Evolutionary conservation across 345 rosid species (phyloP).

Genomic region (Mercurialis annua): DNA sequence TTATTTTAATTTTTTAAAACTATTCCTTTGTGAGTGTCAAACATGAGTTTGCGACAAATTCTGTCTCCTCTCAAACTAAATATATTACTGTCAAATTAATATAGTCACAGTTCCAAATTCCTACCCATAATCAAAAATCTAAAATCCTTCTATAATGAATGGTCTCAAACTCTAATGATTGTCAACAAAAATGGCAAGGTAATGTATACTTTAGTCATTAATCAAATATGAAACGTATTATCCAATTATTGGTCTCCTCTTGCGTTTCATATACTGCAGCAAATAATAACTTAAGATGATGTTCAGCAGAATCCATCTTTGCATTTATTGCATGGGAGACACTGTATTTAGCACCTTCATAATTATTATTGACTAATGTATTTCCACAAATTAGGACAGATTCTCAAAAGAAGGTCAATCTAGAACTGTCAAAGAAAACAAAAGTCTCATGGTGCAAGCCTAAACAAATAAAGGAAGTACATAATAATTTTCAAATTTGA

Average conservation of each 20-base stretch:
- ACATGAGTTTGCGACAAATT: background rate
- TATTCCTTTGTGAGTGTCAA: conserved; percentile 1
- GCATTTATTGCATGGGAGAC: background rate
- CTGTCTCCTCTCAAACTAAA: background rate
- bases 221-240: background rate
- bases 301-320: background rate
- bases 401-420: background rate
- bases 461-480: background rate
- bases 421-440: background rate
- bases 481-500: too few species aligned
- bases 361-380: background rate
- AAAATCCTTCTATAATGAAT: background rate
- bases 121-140: background rate
- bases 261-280: background rate
- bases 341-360: background rate
- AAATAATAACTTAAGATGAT: background rate
- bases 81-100: background rate
- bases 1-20: background rate
- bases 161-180: background rate
- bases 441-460: background rate
- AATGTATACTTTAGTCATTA: background rate
- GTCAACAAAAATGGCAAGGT: background rate
- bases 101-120: background rate
- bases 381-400: background rate
- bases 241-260: background rate